Evolutionary conservation across 768 basidiomycete genomes (phyloP).

Genomic region (Lactarius hengduanensis): DNA sequence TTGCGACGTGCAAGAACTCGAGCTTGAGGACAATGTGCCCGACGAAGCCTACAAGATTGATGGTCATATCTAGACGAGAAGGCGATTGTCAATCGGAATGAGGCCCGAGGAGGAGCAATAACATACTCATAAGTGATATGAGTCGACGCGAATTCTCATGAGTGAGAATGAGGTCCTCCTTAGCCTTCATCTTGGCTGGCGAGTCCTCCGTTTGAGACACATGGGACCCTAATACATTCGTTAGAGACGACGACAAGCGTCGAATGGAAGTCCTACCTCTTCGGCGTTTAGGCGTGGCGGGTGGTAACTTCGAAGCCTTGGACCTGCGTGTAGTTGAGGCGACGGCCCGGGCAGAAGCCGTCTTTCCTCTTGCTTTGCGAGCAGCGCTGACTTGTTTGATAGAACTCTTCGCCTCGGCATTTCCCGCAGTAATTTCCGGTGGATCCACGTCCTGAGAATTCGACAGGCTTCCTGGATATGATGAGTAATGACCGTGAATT

Average conservation of each 20-base stretch:
- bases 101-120: background rate
- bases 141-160: slow-evolving; percentile 18
- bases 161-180: background rate
- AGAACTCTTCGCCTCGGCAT: slow-evolving; percentile 17
- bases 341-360: slow-evolving; percentile 25
- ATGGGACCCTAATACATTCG: slow-evolving; percentile 5
- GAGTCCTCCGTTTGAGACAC: background rate
- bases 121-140: slow-evolving; percentile 22
- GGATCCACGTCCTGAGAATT: slow-evolving; percentile 44
- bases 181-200: background rate
- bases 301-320: slow-evolving; percentile 26
- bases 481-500: slow-evolving; percentile 46
- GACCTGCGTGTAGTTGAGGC: slow-evolving; percentile 19
- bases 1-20: slow-evolving; percentile 24
- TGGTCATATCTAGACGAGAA: slow-evolving; percentile 21
- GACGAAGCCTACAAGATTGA: slow-evolving; percentile 26
- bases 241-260: background rate
- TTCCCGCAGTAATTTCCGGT: slow-evolving; percentile 10
- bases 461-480: slow-evolving; percentile 55
- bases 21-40: slow-evolving; percentile 28
- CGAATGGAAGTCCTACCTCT: slow-evolving; percentile 28
- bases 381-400: slow-evolving; percentile 16
- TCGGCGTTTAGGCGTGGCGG: slow-evolving; percentile 45
- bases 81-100: background rate
- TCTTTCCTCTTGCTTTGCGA: slow-evolving; percentile 24